Percentiles rank a stretch among this genome's conserved stretches.
These are phyloP conservation scores for Neurospora sp. DNA, from an alignment of 495 filamentous ascomycete species.

Conservation along the genomic window DNA sequence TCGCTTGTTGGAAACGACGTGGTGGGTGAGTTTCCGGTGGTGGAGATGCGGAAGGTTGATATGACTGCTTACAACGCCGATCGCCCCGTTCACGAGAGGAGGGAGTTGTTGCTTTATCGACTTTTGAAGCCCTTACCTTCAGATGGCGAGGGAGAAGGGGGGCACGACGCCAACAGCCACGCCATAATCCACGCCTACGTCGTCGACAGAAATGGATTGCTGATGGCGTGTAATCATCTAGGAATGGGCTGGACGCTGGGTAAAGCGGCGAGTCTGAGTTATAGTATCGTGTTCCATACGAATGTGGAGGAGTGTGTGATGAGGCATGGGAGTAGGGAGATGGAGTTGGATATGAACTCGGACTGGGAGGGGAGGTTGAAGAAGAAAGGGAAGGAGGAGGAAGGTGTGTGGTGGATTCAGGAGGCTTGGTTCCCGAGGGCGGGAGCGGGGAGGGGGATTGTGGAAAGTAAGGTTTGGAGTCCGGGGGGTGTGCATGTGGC, in stretches of 20 bases:
- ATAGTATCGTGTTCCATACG: slow-evolving; percentile 52
- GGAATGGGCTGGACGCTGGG: slow-evolving; percentile 41
- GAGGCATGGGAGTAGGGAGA: slow-evolving; percentile 10
- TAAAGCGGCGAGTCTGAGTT: slow-evolving; percentile 49
- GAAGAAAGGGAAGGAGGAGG: slow-evolving; percentile 18
- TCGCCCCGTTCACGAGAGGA: slow-evolving; percentile 41
- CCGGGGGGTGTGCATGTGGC: slow-evolving; percentile 50
- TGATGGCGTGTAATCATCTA: slow-evolving; percentile 51
- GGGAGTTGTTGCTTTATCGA: slow-evolving; percentile 50
- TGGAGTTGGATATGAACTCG: slow-evolving; percentile 46
- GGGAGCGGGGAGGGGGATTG: slow-evolving; percentile 45
- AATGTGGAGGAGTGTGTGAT: slow-evolving; percentile 35
- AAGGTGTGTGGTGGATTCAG: slow-evolving; percentile 57
- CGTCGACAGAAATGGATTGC: slow-evolving; percentile 57
- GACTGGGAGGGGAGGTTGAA: slow-evolving; percentile 54
- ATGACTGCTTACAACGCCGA: slow-evolving; percentile 45
- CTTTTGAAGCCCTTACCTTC: slow-evolving; percentile 34
- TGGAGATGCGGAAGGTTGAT: slow-evolving; percentile 55
- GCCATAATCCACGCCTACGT: slow-evolving; percentile 56
- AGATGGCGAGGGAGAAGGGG: not conserved
- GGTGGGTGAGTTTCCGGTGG: slow-evolving; percentile 41
- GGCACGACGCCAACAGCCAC: slow-evolving; percentile 42
- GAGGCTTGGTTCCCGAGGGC: slow-evolving; percentile 50
- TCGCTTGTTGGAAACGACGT: slow-evolving; percentile 15
- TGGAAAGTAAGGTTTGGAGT: slow-evolving; percentile 56